A percentile compares a stretch with the other conserved stretches of the same genome.
These are phyloP conservation scores for Neofusicoccum laricinum DNA, from an alignment of 2,329 filamentous ascomycete species.

Conservation along the genomic window DNA sequence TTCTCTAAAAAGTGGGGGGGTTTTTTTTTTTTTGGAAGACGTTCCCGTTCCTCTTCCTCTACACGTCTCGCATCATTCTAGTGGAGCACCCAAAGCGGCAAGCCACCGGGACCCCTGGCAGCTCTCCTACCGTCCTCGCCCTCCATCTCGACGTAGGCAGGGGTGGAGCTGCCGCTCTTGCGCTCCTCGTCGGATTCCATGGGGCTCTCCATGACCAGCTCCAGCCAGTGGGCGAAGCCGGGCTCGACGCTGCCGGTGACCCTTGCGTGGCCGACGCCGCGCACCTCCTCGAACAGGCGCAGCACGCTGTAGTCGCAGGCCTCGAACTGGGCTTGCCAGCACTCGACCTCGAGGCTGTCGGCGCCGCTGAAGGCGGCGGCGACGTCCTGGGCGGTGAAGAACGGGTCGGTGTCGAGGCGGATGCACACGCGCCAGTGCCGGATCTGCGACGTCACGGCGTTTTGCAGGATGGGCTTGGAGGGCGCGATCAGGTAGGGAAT, in stretches of 20 bases:
- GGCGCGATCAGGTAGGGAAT: constrained; percentile 42
- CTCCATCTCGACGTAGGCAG: constrained; percentile 16
- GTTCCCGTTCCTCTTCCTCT: not conserved
- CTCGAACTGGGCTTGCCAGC: constrained; percentile 43
- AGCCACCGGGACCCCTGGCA: not conserved
- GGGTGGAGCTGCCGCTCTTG: constrained; percentile 7
- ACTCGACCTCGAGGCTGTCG: constrained; percentile 49
- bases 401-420: constrained; percentile 49
- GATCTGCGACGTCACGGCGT: constrained; percentile 35
- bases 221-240: constrained; percentile 45
- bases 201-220: constrained; percentile 42
- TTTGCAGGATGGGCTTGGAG: constrained; percentile 35
- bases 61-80: not conserved
- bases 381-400: constrained; percentile 41
- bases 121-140: constrained; percentile 13
- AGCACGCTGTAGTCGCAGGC: constrained; percentile 42
- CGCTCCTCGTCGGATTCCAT: constrained; percentile 22
- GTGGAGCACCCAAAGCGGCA: constrained; percentile 4
- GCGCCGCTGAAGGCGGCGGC: constrained; percentile 44
- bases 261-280: constrained; percentile 43
- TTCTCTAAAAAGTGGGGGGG: not conserved
- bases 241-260: constrained; percentile 44
- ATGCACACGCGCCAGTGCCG: constrained; percentile 45
- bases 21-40: too few species aligned
- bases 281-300: constrained; percentile 44